Conservation (phyloP, 2,329 filamentous ascomycete species). For the Aquanectria penicillioides region DNA sequence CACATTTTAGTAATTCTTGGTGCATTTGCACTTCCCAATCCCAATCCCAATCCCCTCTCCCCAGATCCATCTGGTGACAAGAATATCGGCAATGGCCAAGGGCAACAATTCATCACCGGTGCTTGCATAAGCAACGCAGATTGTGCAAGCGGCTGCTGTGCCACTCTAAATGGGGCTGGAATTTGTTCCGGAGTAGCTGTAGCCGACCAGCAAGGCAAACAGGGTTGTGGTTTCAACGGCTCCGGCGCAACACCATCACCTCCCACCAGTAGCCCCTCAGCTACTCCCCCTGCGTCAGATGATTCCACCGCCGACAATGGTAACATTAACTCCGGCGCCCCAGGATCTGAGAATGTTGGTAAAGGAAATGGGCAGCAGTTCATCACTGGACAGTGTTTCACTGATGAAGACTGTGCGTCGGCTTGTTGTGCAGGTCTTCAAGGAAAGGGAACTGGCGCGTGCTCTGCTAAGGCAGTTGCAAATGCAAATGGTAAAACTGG, state of each 20-base stretch:
- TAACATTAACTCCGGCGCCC: neutral
- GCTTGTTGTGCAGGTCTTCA: slow-evolving; percentile 34
- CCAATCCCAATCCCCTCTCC: slow-evolving; percentile 20
- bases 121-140: slow-evolving; percentile 29
- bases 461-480: slow-evolving; percentile 23
- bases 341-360: slow-evolving; percentile 37
- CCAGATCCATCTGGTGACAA: slow-evolving; percentile 26
- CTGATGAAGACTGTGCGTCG: slow-evolving; percentile 39
- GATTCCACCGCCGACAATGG: neutral
- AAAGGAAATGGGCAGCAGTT: slow-evolving; percentile 36
- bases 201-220: slow-evolving; percentile 43
- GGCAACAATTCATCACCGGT: slow-evolving; percentile 31
- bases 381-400: slow-evolving; percentile 41
- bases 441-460: slow-evolving; percentile 14
- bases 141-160: slow-evolving; percentile 46
- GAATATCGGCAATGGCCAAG: slow-evolving; percentile 29
- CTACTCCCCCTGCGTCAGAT: neutral
- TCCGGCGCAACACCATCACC: neutral
- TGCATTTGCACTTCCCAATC: slow-evolving; percentile 15
- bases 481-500: slow-evolving; percentile 26
- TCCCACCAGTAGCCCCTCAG: neutral
- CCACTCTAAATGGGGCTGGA: slow-evolving; percentile 32
- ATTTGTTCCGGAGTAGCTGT: slow-evolving; percentile 43
- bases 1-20: slow-evolving; percentile 3
- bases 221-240: slow-evolving; percentile 44